A percentile compares a stretch with the other conserved stretches of the same genome.
Evolutionary conservation across 1,284 basidiomycete species (phyloP).

Genomic region (Ganoderma boninense): DNA sequence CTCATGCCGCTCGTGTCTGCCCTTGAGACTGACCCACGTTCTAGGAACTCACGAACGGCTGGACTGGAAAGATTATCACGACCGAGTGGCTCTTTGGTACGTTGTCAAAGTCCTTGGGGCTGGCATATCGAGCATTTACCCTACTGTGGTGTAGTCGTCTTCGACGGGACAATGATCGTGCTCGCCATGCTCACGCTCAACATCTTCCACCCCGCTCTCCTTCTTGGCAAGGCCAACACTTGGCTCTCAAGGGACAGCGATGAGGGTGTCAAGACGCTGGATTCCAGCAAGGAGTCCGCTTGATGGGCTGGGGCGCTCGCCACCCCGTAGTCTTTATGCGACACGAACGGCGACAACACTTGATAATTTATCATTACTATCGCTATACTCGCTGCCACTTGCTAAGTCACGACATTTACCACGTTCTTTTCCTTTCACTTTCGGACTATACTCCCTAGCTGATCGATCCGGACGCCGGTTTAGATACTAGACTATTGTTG

Average conservation of each 20-base stretch:
- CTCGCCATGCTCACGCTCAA: slow-evolving; percentile 62
- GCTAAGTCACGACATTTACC: too few species aligned
- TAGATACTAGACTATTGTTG: too few species aligned
- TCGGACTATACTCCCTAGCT: not conserved
- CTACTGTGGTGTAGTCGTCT: slow-evolving; percentile 47
- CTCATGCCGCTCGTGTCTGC: not conserved
- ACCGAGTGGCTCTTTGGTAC: slow-evolving; percentile 61
- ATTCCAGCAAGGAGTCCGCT: not conserved
- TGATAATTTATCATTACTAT: too few species aligned
- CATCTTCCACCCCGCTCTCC: slow-evolving; percentile 55
- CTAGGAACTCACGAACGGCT: slow-evolving; percentile 56
- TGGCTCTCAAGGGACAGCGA: slow-evolving; percentile 10
- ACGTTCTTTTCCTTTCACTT: not conserved
- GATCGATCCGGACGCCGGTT: not conserved
- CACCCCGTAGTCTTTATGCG: not conserved
- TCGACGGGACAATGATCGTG: slow-evolving; percentile 65
- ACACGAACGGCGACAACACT: not conserved
- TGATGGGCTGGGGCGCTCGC: not conserved
- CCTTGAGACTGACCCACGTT: not conserved
- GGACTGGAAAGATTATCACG: slow-evolving; percentile 54
- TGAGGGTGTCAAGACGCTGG: not conserved
- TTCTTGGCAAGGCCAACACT: slow-evolving; percentile 14
- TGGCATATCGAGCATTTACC: not conserved
- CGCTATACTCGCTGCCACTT: not conserved
- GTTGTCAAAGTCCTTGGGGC: not conserved